These are phyloP conservation scores for Rosa hybrid DNA, from an alignment of 331 rosid genomes.

Conservation along the genomic window DNA sequence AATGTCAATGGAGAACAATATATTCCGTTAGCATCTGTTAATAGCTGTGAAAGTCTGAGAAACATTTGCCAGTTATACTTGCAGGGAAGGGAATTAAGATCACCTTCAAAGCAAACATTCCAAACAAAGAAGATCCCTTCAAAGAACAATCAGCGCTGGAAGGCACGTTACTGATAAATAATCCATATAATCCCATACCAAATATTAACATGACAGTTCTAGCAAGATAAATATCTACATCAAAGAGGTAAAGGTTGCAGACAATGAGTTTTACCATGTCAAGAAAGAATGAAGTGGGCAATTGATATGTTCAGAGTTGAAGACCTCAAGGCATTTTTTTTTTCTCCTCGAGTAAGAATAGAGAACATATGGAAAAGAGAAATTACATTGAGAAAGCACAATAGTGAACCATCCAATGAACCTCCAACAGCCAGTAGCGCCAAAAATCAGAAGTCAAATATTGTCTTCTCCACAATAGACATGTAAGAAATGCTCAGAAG, in stretches of 20 bases:
- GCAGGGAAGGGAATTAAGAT: neutral
- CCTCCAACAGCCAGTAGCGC: constrained; percentile 94
- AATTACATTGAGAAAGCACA: constrained; percentile 94
- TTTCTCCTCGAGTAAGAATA: neutral
- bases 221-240: constrained; percentile 97
- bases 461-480: constrained; percentile 53
- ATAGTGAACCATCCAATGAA: constrained; percentile 92
- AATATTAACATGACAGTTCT: constrained; percentile 97
- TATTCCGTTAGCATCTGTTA: neutral
- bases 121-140: constrained; percentile 79
- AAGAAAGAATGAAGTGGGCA: neutral
- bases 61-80: neutral
- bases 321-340: neutral
- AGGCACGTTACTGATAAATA: constrained; percentile 74
- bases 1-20: neutral
- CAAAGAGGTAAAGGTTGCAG: constrained; percentile 16
- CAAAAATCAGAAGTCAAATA: constrained; percentile 95
- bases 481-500: constrained; percentile 9
- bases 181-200: constrained; percentile 96
- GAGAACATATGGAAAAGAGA: constrained; percentile 14
- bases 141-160: constrained; percentile 71
- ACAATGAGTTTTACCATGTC: neutral
- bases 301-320: neutral
- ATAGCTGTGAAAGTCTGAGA: neutral
- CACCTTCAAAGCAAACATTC: constrained; percentile 96